Conservation (phyloP, 768 basidiomycete genomes). For the Pisolithus sp. region DNA sequence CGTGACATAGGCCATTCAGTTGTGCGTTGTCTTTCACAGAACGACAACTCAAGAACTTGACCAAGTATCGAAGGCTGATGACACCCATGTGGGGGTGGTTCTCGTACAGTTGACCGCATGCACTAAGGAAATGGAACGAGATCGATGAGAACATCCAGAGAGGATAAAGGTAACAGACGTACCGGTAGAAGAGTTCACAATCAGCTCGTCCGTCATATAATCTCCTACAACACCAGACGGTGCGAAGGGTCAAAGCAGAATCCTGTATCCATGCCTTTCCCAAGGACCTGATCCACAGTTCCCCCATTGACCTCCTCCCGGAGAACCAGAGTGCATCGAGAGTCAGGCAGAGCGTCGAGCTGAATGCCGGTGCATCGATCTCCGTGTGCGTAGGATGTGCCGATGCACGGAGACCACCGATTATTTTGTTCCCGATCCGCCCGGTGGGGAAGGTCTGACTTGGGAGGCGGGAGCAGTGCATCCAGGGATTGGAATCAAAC, state of each 20-base stretch:
- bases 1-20: conserved; percentile 35
- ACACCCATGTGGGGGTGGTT: conserved; percentile 69
- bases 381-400: conserved; percentile 41
- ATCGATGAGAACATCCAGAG: not conserved
- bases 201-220: conserved; percentile 67
- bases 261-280: conserved; percentile 54
- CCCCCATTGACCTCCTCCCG: conserved; percentile 15
- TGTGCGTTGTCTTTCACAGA: conserved; percentile 15
- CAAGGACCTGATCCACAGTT: conserved; percentile 32
- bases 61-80: conserved; percentile 47
- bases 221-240: conserved; percentile 64
- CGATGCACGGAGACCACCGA: conserved; percentile 43
- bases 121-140: conserved; percentile 20
- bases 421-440: conserved; percentile 39
- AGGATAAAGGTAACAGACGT: conserved; percentile 5
- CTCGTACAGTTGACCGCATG: conserved; percentile 63
- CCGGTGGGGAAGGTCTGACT: not conserved
- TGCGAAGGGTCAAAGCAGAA: conserved; percentile 47
- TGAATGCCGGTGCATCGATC: conserved; percentile 46
- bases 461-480: conserved; percentile 39
- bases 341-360: conserved; percentile 45
- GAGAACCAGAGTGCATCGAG: conserved; percentile 54
- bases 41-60: conserved; percentile 42
- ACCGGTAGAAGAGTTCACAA: conserved; percentile 56
- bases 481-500: conserved; percentile 51